A percentile compares a stretch with the other conserved stretches of the same genome.
Evolutionary conservation across 139 green algal species (phyloP).

Genomic region (Mychonastes homosphaera): DNA sequence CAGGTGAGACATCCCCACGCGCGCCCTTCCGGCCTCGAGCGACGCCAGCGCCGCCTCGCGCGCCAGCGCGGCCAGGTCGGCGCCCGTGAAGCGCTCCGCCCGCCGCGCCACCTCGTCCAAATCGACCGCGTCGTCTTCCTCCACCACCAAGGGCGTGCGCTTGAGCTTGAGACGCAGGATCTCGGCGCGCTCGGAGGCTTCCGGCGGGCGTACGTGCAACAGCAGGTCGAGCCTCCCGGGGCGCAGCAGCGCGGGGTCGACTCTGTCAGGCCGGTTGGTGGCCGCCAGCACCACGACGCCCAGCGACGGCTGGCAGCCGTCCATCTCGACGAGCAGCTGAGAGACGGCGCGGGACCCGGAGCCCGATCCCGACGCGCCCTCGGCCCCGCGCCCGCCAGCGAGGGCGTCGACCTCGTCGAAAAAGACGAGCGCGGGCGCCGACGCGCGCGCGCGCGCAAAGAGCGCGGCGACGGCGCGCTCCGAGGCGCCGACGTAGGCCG

Average conservation of each 20-base stretch:
- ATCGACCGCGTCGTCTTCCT: too few species aligned
- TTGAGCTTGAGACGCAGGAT: slow-evolving; percentile 58
- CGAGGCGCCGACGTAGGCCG: slow-evolving; percentile 75
- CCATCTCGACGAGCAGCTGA: slow-evolving; percentile 87
- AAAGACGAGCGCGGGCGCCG: slow-evolving; percentile 71
- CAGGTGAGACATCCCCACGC: too few species aligned
- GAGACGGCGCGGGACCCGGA: slow-evolving; percentile 45
- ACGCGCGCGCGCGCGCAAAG: slow-evolving; percentile 56
- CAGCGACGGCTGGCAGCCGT: slow-evolving; percentile 51
- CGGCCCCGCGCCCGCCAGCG: slow-evolving; percentile 17
- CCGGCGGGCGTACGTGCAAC: slow-evolving; percentile 62
- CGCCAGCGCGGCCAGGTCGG: slow-evolving; percentile 47
- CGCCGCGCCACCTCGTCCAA: slow-evolving; percentile 27
- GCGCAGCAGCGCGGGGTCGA: slow-evolving; percentile 77
- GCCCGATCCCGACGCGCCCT: slow-evolving; percentile 3
- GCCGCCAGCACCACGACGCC: slow-evolving; percentile 80
- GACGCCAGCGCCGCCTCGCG: slow-evolving; percentile 52
- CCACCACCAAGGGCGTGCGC: slow-evolving; percentile 39
- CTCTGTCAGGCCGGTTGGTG: slow-evolving; percentile 79
- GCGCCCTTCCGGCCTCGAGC: too few species aligned
- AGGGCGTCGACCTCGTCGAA: slow-evolving; percentile 80
- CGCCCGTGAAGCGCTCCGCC: slow-evolving; percentile 48
- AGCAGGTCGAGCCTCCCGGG: slow-evolving; percentile 88
- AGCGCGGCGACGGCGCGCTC: slow-evolving; percentile 54
- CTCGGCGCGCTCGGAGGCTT: slow-evolving; percentile 35